These are phyloP conservation scores for Wakefieldia striispora DNA, from an alignment of 768 basidiomycete genomes.

Conservation along the genomic window DNA sequence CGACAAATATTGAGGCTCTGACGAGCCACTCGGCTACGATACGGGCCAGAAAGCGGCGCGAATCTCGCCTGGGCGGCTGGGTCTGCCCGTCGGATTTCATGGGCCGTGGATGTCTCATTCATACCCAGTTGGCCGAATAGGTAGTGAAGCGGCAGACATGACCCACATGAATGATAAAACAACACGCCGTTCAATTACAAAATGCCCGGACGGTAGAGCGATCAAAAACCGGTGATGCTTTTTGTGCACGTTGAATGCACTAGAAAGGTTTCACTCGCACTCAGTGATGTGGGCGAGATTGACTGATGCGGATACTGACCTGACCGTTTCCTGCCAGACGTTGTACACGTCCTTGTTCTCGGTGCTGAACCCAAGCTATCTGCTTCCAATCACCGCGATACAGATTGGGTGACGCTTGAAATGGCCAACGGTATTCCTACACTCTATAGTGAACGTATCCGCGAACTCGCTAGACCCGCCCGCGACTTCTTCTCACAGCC, in stretches of 20 bases:
- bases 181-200: constrained; percentile 1
- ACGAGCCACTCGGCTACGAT: not conserved
- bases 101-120: not conserved
- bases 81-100: not conserved
- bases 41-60: constrained; percentile 5
- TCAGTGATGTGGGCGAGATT: constrained; percentile 6
- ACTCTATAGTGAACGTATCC: constrained; percentile 8
- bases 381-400: constrained; percentile 18
- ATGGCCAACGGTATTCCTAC: constrained; percentile 5
- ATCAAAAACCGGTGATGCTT: constrained; percentile 2
- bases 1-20: constrained; percentile 8
- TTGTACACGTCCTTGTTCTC: constrained; percentile 1
- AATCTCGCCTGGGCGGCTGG: constrained; percentile 11
- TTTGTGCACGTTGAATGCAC: not conserved
- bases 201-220: not conserved
- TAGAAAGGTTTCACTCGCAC: constrained; percentile 1
- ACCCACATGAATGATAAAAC: constrained; percentile 21
- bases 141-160: constrained; percentile 14
- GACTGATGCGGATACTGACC: constrained; percentile 14
- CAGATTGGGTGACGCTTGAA: not conserved
- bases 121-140: not conserved
- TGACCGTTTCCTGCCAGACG: not conserved
- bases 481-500: constrained; percentile 11
- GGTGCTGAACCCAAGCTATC: not conserved
- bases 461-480: constrained; percentile 7